These are phyloP conservation scores for Arthrobotrys conoides DNA, from an alignment of 2,329 filamentous ascomycete genomes.

Conservation along the genomic window DNA sequence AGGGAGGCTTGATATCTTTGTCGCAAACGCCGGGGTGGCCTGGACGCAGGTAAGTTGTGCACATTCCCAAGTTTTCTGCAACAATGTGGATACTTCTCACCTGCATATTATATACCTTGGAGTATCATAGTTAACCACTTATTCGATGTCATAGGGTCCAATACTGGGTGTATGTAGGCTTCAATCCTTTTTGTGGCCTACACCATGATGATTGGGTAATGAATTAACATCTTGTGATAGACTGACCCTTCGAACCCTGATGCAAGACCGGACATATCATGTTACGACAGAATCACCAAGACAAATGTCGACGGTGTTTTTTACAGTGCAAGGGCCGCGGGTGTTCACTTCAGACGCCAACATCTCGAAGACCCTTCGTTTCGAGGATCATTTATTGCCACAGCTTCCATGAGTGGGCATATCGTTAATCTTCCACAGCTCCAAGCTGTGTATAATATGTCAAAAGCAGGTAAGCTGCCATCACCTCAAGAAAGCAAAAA, in stretches of 20 bases:
- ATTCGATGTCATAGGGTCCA: conserved; percentile 37
- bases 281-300: conserved; percentile 77
- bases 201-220: too few species aligned
- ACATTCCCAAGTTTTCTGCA: too few species aligned
- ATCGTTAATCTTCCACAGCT: conserved; percentile 83
- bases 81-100: too few species aligned
- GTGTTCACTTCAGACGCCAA: conserved; percentile 78
- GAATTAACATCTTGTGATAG: background rate
- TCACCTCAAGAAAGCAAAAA: conserved; percentile 61
- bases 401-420: conserved; percentile 82
- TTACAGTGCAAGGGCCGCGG: conserved; percentile 81
- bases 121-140: background rate
- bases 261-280: conserved; percentile 24
- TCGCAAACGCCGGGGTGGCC: conserved; percentile 81
- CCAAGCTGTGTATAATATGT: conserved; percentile 81
- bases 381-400: conserved; percentile 81
- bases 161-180: conserved; percentile 44
- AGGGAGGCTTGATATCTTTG: conserved; percentile 81
- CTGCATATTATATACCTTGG: background rate
- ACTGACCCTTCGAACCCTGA: conserved; percentile 28
- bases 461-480: conserved; percentile 75
- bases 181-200: background rate
- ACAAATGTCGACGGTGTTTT: conserved; percentile 83
- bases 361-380: conserved; percentile 74
- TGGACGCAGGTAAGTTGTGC: conserved; percentile 71